Percentiles rank a stretch among this genome's conserved stretches.
Evolutionary conservation across 371 early-diverging fungal genomes (phyloP).

Genomic region (Mortierella sp.): DNA sequence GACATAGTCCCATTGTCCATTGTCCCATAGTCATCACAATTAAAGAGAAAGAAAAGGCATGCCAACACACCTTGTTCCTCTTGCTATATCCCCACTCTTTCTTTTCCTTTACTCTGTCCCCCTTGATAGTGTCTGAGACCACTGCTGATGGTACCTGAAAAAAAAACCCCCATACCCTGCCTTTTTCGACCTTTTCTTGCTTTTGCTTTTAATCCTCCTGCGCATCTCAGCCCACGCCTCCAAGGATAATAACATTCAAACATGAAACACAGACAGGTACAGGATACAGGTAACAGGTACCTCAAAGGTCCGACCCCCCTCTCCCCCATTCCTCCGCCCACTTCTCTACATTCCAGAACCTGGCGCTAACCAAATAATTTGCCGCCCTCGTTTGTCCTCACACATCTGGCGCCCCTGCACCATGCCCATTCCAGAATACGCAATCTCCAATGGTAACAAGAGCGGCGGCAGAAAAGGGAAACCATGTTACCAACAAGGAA

Average conservation of each 20-base stretch:
- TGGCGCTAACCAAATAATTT: too few relatives aligned
- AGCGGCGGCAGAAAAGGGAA: background rate
- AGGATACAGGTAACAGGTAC: too few relatives aligned
- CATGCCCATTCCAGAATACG: background rate
- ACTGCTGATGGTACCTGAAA: too few relatives aligned
- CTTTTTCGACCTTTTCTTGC: background rate
- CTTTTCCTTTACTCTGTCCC: background rate
- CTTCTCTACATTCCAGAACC: too few relatives aligned
- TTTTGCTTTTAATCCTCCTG: too few relatives aligned
- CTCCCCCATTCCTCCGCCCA: background rate
- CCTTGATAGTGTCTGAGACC: background rate
- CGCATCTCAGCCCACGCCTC: background rate
- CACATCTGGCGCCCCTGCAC: too few relatives aligned
- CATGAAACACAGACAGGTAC: too few relatives aligned
- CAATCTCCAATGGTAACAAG: background rate
- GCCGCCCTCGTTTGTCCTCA: too few relatives aligned
- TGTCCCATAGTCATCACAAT: too few relatives aligned
- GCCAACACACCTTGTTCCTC: background rate
- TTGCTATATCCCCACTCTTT: background rate
- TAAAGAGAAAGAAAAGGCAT: background rate
- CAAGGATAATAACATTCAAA: background rate
- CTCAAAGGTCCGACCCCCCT: background rate
- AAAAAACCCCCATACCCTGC: background rate
- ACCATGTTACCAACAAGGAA: background rate
- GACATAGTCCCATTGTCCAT: too few relatives aligned